Evolutionary conservation across 108 stramenopile genomes (phyloP).

Genomic region (Phaeodactylum tricornutum): DNA sequence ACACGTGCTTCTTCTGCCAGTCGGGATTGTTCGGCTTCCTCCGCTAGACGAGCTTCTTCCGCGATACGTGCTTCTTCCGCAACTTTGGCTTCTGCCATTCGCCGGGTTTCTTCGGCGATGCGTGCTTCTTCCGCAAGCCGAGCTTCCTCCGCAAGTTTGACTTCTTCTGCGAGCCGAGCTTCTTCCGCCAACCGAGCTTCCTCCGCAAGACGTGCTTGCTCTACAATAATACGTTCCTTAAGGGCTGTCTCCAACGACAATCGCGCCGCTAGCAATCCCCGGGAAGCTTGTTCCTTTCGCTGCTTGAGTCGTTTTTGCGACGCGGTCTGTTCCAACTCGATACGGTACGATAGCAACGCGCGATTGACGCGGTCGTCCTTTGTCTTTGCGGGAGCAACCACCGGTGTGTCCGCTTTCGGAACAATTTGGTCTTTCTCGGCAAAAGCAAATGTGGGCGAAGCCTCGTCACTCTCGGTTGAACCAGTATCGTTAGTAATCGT

Average conservation of each 20-base stretch:
- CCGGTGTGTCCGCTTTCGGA: no score
- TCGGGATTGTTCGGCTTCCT: constrained; percentile 2
- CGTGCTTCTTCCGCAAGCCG: constrained; percentile 12
- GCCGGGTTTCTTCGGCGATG: constrained; percentile 4
- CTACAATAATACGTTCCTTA: no score
- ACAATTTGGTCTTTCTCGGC: no score
- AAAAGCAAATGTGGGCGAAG: no score
- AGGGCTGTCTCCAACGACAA: no score
- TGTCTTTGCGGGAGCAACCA: neutral
- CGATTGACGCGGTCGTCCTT: neutral
- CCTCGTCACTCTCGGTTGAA: no score
- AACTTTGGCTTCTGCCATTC: constrained; percentile 2
- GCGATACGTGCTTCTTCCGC: constrained; percentile 4
- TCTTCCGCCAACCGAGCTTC: constrained; percentile 5
- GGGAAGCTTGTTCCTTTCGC: neutral
- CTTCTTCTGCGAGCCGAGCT: constrained; percentile 4
- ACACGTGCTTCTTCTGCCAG: constrained; percentile 7
- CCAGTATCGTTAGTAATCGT: no score
- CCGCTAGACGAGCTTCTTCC: constrained; percentile 11
- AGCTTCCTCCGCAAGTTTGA: neutral
- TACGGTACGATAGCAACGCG: no score
- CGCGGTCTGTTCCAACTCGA: no score
- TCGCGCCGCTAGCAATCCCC: neutral
- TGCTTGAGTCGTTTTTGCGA: neutral
- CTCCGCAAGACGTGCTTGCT: neutral